Evolutionary conservation across 257 asterid species (phyloP).

Genomic region (Thymus quinquecostatus): DNA sequence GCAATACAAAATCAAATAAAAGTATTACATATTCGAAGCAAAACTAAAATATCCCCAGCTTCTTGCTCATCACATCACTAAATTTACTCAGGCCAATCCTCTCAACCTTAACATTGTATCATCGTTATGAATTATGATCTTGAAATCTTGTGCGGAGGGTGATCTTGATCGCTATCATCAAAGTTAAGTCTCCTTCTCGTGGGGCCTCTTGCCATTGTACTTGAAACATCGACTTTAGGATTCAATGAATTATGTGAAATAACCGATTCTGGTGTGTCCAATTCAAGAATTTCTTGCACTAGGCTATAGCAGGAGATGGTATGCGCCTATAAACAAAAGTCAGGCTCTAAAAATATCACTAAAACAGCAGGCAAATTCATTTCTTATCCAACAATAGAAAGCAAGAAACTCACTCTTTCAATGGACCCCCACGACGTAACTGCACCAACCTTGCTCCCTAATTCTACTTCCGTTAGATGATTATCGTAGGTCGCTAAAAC

Average conservation of each 20-base stretch:
- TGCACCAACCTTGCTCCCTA: constrained; percentile 39
- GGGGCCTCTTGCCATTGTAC: neutral
- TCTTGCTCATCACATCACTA: no score
- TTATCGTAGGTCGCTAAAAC: constrained; percentile 48
- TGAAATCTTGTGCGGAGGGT: neutral
- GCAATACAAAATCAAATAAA: no score
- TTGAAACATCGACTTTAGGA: neutral
- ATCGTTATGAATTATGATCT: neutral
- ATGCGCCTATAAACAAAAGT: neutral
- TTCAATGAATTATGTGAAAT: neutral
- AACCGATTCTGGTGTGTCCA: neutral
- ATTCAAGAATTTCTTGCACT: neutral
- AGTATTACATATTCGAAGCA: no score
- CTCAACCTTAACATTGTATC: neutral
- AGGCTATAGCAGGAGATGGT: neutral
- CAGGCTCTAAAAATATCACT: neutral
- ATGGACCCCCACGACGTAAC: constrained; percentile 46
- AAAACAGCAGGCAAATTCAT: neutral
- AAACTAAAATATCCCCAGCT: no score
- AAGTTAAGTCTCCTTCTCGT: neutral
- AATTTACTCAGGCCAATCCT: neutral
- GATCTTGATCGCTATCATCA: neutral
- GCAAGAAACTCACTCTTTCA: constrained; percentile 48
- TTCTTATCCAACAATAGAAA: neutral
- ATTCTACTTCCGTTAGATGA: constrained; percentile 25